Evolutionary conservation across 2,329 filamentous ascomycete genomes (phyloP).

Genomic region (Fusarium torreyae): DNA sequence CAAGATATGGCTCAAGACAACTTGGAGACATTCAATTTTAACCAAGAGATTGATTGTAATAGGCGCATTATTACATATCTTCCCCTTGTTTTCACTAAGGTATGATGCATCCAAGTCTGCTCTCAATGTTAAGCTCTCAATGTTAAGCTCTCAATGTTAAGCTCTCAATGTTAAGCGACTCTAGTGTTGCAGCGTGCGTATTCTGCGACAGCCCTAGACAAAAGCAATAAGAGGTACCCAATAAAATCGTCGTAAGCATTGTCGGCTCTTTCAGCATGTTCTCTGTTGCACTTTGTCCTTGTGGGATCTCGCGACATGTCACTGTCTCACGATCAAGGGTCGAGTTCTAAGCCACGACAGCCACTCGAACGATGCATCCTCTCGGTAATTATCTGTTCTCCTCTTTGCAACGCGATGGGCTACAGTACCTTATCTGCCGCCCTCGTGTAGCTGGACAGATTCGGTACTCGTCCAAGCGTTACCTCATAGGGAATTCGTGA

Average conservation of each 20-base stretch:
- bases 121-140: not conserved
- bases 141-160: not conserved
- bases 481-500: not conserved
- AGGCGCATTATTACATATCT: not conserved
- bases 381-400: not conserved
- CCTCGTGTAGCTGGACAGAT: not conserved
- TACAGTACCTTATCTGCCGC: too few species aligned
- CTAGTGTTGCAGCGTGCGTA: not conserved
- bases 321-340: conserved; percentile 14
- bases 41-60: not conserved
- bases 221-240: not conserved
- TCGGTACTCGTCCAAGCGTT: not conserved
- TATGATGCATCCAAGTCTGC: not conserved
- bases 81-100: not conserved
- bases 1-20: conserved; percentile 10
- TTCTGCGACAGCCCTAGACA: not conserved
- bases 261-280: not conserved
- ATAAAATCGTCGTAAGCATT: conserved; percentile 10
- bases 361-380: conserved; percentile 9
- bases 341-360: conserved; percentile 18
- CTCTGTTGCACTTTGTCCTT: conserved; percentile 2
- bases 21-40: not conserved
- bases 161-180: not conserved
- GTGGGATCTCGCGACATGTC: conserved; percentile 24
- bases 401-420: too few species aligned